Percentiles rank a stretch among this genome's conserved stretches.
phyloP scores from a whole-genome alignment of 2,329 filamentous ascomycete genomes.

The Cladosporium cucumerinum region DNA sequence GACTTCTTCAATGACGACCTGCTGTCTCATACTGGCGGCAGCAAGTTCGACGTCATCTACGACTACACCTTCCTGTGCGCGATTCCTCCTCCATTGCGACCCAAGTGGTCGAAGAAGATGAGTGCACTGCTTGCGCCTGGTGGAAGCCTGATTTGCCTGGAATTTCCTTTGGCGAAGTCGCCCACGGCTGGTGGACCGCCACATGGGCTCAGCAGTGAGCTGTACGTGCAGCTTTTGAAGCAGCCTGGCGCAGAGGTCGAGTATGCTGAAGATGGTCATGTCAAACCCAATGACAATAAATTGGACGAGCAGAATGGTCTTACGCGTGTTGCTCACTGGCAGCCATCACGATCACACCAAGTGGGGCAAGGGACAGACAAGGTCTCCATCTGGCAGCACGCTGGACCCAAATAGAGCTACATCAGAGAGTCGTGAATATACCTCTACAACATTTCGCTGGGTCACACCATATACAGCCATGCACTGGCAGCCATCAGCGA shows the following conservation, averaged over 20 bases:
- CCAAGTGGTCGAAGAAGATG: conserved; percentile 56
- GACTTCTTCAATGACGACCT: conserved; percentile 68
- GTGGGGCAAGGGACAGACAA: conserved; percentile 51
- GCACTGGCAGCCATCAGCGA: background rate
- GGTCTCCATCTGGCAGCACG: conserved; percentile 49
- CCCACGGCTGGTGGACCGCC: conserved; percentile 66
- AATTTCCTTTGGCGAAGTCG: conserved; percentile 73
- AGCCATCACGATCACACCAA: conserved; percentile 55
- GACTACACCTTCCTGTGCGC: conserved; percentile 65
- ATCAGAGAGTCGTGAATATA: background rate
- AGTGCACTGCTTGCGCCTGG: conserved; percentile 51
- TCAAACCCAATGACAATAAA: conserved; percentile 36
- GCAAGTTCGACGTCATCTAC: conserved; percentile 63
- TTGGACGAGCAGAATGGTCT: conserved; percentile 46
- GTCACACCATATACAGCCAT: background rate
- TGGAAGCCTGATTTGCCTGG: conserved; percentile 62
- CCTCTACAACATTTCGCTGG: background rate
- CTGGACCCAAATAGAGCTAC: background rate
- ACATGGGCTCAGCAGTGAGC: conserved; percentile 64
- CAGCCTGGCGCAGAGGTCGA: conserved; percentile 64
- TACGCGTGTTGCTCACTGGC: conserved; percentile 51
- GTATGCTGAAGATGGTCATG: conserved; percentile 56
- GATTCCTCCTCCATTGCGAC: conserved; percentile 52
- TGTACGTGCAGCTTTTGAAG: conserved; percentile 69
- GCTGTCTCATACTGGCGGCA: conserved; percentile 20